Evolutionary conservation across 2,329 filamentous ascomycete genomes (phyloP), one percentile per base, ranked within the genome.

Genomic region (Curvularia sp.): DNA sequence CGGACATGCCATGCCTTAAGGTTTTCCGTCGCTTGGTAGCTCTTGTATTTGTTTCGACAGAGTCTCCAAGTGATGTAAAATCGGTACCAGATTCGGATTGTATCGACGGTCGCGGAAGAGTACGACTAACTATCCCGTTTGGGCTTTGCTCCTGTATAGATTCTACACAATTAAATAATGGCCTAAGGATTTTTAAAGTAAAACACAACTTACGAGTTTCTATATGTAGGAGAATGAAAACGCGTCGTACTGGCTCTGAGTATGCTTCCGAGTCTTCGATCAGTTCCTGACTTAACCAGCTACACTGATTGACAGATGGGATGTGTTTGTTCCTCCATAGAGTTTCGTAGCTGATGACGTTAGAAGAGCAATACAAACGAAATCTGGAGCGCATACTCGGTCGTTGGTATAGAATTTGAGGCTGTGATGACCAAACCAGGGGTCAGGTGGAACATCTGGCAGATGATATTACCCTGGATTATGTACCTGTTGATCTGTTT

Each of bases 341-440:
- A 27, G 9, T 34, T 23, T 49, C n/a, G 21, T 49, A 49, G 6
- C 47, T 49, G 9, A 34, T 49, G 32, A 28, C 21, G 21, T 49
- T 27, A 49, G 32, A 27, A 6, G 13, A 21, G 32, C 27, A 21
- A n/a, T 13, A 21, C 32, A 49, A 27, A 32, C n/a, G 32, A 39
- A 49, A 21, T 39, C 32, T 49, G 8, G 47, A 23, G 5, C 47
- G 9, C 47, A 39, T 49, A 49, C 47, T 49, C 32, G 39, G 32
- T 23, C 18, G 32, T 49, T 39, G 32, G 15, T 36, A 49, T 49
- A 9, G 13, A 23, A 39, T 49, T 13, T 28, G 47, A 49, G 47
- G 21, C 47, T 39, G 34, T 49, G 32, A 49, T 27, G 21, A 49
- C 32, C 32, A 49, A 49, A 49, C 47, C 32, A 39, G 47, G 32